Conservation (phyloP, 2,329 filamentous ascomycete species). For the Phialemoniopsis sp. region DNA sequence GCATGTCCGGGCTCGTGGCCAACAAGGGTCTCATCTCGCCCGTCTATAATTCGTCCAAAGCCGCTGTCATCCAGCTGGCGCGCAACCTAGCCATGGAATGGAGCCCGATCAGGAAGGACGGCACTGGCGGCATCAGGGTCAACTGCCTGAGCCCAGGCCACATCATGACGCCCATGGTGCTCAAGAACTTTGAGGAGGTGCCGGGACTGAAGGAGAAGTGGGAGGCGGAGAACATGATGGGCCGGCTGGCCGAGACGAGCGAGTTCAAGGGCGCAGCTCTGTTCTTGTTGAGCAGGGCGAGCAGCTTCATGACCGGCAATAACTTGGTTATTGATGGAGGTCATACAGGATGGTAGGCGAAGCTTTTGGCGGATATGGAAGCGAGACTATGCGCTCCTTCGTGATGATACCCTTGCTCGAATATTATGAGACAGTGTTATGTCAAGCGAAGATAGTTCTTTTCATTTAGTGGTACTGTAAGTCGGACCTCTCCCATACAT, state of each 20-base stretch:
- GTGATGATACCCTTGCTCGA: too few relatives aligned
- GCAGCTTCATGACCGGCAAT: slow-evolving; percentile 59
- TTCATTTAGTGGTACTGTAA: too few relatives aligned
- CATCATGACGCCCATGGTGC: slow-evolving; percentile 69
- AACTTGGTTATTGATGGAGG: slow-evolving; percentile 54
- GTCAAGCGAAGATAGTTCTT: too few relatives aligned
- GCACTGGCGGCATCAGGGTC: slow-evolving; percentile 55
- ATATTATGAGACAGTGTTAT: too few relatives aligned
- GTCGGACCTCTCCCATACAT: too few relatives aligned
- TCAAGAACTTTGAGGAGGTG: slow-evolving; percentile 63
- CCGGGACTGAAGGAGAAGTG: slow-evolving; percentile 57
- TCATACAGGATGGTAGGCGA: slow-evolving; percentile 45
- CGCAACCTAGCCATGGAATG: slow-evolving; percentile 62
- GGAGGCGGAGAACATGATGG: slow-evolving; percentile 73
- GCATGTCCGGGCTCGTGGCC: slow-evolving; percentile 50
- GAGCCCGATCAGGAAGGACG: slow-evolving; percentile 37
- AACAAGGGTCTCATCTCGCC: slow-evolving; percentile 59
- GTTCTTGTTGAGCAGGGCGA: slow-evolving; percentile 58
- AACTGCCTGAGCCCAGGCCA: slow-evolving; percentile 68
- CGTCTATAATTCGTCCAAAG: slow-evolving; percentile 65
- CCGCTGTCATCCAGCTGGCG: slow-evolving; percentile 58
- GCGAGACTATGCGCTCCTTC: too few relatives aligned
- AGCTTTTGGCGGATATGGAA: too few relatives aligned
- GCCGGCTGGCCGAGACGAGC: slow-evolving; percentile 48
- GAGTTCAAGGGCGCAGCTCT: slow-evolving; percentile 59